Percentiles rank a stretch among this genome's conserved stretches.
These are phyloP conservation scores for Vigna mungo DNA, from an alignment of 306 rosid species.

Conservation along the genomic window DNA sequence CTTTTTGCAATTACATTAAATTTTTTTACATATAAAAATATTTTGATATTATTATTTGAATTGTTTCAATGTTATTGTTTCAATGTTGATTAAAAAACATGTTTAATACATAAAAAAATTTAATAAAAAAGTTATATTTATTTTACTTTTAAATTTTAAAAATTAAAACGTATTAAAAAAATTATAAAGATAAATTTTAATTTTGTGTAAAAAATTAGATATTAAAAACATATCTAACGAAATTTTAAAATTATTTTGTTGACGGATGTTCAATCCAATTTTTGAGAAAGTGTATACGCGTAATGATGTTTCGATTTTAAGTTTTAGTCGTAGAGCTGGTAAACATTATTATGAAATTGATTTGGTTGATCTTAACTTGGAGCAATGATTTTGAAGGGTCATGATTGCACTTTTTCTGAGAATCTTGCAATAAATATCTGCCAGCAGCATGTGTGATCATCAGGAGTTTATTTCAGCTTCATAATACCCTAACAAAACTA, in stretches of 20 bases:
- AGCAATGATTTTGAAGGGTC: constrained; percentile 40
- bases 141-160: too few relatives aligned
- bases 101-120: too few relatives aligned
- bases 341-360: constrained; percentile 41
- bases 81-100: too few relatives aligned
- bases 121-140: too few relatives aligned
- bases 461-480: not conserved
- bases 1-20: too few relatives aligned
- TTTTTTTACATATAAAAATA: too few relatives aligned
- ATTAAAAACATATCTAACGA: too few relatives aligned
- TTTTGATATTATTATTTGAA: too few relatives aligned
- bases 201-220: too few relatives aligned
- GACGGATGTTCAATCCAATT: constrained; percentile 5
- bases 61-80: too few relatives aligned
- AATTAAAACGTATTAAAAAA: too few relatives aligned
- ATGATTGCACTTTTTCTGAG: constrained; percentile 18
- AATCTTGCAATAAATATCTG: constrained; percentile 10
- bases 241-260: not conserved
- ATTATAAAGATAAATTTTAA: too few relatives aligned
- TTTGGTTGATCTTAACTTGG: constrained; percentile 5
- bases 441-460: not conserved
- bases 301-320: not conserved
- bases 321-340: constrained; percentile 22
- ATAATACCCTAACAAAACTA: not conserved
- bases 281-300: constrained; percentile 20